Percentiles rank a stretch among this genome's conserved stretches.
Evolutionary conservation across 257 asterid genomes (phyloP).

Genomic region (Rubia yunnanensis): DNA sequence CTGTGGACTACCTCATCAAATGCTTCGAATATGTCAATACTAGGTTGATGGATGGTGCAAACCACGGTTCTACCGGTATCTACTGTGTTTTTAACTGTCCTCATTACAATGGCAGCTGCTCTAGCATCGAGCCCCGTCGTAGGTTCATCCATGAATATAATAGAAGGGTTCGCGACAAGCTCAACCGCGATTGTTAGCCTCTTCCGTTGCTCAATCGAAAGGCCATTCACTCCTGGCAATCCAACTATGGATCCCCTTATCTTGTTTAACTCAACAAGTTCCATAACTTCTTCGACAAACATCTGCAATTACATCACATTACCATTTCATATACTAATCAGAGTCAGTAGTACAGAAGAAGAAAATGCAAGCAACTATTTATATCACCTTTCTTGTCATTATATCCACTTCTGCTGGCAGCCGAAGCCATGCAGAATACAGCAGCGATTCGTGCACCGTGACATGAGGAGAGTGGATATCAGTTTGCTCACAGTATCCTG

Average conservation of each 20-base stretch:
- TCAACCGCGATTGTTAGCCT: slow-evolving; percentile 74
- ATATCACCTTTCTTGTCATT: slow-evolving; percentile 16
- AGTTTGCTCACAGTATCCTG: slow-evolving; percentile 4
- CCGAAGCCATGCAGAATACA: slow-evolving; percentile 4
- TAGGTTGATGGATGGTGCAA: slow-evolving; percentile 92
- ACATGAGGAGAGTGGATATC: slow-evolving; percentile 71
- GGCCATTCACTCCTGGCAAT: slow-evolving; percentile 1
- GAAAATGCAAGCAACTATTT: slow-evolving; percentile 37
- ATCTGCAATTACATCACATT: not conserved
- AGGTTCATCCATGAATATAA: slow-evolving; percentile 94
- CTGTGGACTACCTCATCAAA: not conserved
- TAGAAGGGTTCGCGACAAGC: slow-evolving; percentile 91
- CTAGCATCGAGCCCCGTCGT: slow-evolving; percentile 93
- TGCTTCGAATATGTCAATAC: slow-evolving; percentile 23
- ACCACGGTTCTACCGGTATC: slow-evolving; percentile 87
- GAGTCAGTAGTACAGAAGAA: not conserved
- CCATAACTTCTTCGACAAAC: slow-evolving; percentile 5
- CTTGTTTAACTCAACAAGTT: not conserved
- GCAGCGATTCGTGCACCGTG: not conserved
- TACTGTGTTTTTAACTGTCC: slow-evolving; percentile 87
- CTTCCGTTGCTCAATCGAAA: slow-evolving; percentile 7
- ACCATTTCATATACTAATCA: not conserved
- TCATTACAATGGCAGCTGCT: slow-evolving; percentile 95
- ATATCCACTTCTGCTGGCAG: not conserved
- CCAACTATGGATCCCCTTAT: slow-evolving; percentile 4